Percentiles rank a stretch among this genome's conserved stretches.
Evolutionary conservation across 441 rosid genomes (phyloP).

Genomic region (Erysimum cheiri): DNA sequence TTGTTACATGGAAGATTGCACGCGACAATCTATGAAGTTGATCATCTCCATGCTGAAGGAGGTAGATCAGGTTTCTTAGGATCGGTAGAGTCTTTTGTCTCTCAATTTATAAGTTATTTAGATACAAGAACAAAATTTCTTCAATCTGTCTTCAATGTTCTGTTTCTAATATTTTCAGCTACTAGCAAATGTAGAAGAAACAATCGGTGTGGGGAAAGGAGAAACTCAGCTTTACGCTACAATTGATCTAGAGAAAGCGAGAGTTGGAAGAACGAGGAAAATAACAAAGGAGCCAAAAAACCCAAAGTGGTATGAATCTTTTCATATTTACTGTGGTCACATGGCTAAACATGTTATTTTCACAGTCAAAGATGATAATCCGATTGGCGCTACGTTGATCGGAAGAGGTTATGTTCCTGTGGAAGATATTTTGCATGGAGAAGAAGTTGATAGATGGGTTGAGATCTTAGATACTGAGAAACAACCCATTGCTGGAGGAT

Average conservation of each 20-base stretch:
- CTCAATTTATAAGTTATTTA: background rate
- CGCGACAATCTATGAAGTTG: conserved; percentile 86
- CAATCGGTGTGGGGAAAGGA: conserved; percentile 84
- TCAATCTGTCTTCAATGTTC: conserved; percentile 1
- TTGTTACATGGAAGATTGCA: conserved; percentile 86
- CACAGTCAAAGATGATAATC: conserved; percentile 88
- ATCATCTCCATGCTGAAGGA: conserved; percentile 53
- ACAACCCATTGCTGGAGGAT: conserved; percentile 61
- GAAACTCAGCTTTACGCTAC: conserved; percentile 76
- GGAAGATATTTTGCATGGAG: conserved; percentile 60
- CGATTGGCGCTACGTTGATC: conserved; percentile 87
- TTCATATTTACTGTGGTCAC: conserved; percentile 94
- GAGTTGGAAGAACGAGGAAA: conserved; percentile 90
- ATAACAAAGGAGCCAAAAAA: conserved; percentile 60
- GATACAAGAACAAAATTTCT: background rate
- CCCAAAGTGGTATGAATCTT: conserved; percentile 92
- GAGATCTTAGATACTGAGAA: conserved; percentile 73
- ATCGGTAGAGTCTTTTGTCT: conserved; percentile 13
- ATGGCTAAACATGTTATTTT: conserved; percentile 77
- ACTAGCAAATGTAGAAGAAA: conserved; percentile 72
- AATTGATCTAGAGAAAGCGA: conserved; percentile 89
- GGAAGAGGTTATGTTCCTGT: conserved; percentile 91
- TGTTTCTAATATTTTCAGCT: conserved; percentile 52
- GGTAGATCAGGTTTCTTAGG: conserved; percentile 54
- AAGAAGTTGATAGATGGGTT: conserved; percentile 86